Conservation (phyloP, 2,329 filamentous ascomycete species). For the Didymella sp. region DNA sequence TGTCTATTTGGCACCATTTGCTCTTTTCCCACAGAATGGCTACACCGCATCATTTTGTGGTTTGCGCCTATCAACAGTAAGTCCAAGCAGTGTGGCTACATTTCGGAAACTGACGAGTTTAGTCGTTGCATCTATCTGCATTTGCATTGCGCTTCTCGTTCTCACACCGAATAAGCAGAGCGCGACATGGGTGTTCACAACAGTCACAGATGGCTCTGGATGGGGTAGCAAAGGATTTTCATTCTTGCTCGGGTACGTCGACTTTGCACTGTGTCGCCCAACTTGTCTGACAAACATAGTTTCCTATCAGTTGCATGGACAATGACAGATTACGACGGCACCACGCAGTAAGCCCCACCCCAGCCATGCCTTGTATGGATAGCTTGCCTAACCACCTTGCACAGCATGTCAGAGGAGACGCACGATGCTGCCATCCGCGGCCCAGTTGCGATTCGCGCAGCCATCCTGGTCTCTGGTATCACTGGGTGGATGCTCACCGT, state of each 20-base stretch:
- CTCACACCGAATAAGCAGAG: conserved; percentile 66
- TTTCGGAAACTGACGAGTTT: neutral
- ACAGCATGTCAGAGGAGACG: conserved; percentile 70
- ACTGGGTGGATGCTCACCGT: conserved; percentile 69
- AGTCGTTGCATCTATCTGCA: conserved; percentile 65
- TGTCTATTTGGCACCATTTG: conserved; percentile 66
- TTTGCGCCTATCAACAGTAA: conserved; percentile 71
- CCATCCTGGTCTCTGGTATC: conserved; percentile 65
- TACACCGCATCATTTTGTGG: conserved; percentile 68
- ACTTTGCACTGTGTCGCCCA: neutral
- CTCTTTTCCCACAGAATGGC: conserved; percentile 65
- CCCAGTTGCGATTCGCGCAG: conserved; percentile 65
- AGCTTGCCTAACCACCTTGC: conserved; percentile 33
- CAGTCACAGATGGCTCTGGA: conserved; percentile 67
- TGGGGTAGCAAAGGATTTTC: conserved; percentile 68
- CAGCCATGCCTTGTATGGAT: conserved; percentile 23
- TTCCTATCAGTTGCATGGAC: conserved; percentile 66
- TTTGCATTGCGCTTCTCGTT: conserved; percentile 65
- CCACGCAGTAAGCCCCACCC: conserved; percentile 61
- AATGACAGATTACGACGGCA: conserved; percentile 74
- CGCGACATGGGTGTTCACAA: conserved; percentile 66
- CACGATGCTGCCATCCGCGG: conserved; percentile 68
- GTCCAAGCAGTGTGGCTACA: neutral
- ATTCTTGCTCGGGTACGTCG: conserved; percentile 64
- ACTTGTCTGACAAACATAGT: conserved; percentile 38